Percentiles rank a stretch among this genome's conserved stretches.
phyloP scores from a whole-genome alignment of 1,284 basidiomycete genomes.

The Cronartium ribicola region DNA sequence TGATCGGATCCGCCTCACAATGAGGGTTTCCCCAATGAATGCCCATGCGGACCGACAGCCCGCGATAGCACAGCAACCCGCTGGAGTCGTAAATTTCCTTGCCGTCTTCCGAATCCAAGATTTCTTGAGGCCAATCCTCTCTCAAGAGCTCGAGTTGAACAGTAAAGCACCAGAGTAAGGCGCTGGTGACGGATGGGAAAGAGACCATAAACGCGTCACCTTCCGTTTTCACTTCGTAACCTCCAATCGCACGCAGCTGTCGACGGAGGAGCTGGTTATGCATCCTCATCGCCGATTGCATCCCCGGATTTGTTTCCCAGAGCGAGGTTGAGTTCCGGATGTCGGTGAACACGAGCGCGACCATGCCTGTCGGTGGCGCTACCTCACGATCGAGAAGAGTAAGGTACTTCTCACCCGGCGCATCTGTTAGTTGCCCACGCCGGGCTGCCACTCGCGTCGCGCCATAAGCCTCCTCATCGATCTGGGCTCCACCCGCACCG shows the following conservation, averaged over 20 bases:
- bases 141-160: constrained; percentile 80
- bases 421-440: constrained; percentile 47
- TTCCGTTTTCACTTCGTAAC: constrained; percentile 99
- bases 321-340: constrained; percentile 94
- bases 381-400: constrained; percentile 73
- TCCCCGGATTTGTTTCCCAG: constrained; percentile 95
- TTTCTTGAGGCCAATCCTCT: constrained; percentile 90
- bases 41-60: constrained; percentile 93
- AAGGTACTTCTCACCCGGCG: constrained; percentile 53
- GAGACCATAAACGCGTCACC: constrained; percentile 99
- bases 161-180: constrained; percentile 84
- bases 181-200: constrained; percentile 81
- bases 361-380: constrained; percentile 76
- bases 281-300: constrained; percentile 88
- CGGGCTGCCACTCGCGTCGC: constrained; percentile 45
- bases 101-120: constrained; percentile 87
- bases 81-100: constrained; percentile 63
- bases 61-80: constrained; percentile 73
- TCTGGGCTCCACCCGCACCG: constrained; percentile 52
- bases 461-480: constrained; percentile 45
- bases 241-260: constrained; percentile 82
- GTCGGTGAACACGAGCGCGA: constrained; percentile 96
- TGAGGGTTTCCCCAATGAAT: constrained; percentile 88
- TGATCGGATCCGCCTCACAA: constrained; percentile 90
- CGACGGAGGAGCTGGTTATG: constrained; percentile 86